These are phyloP conservation scores for Cicer yamashitae DNA, from an alignment of 306 rosid genomes.

Conservation along the genomic window DNA sequence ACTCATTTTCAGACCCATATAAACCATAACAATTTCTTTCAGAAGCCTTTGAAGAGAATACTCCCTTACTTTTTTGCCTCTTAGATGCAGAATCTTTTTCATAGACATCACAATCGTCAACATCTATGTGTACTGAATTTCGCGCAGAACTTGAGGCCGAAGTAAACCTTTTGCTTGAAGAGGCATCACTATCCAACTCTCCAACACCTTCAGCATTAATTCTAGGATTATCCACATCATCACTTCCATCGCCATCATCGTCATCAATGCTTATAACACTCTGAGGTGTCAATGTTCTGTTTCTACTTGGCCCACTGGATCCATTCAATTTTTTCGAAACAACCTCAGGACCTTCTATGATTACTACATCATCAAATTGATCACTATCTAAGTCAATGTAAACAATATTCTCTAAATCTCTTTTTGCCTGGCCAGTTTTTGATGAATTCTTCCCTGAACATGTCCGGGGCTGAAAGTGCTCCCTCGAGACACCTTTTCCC, in stretches of 20 bases:
- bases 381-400: conserved; percentile 75
- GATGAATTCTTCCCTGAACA: conserved; percentile 58
- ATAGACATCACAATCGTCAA: conserved; percentile 48
- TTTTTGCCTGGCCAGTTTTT: conserved; percentile 47
- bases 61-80: conserved; percentile 50
- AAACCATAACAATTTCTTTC: conserved; percentile 63
- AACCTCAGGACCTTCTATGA: conserved; percentile 57
- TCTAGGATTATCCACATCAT: conserved; percentile 45
- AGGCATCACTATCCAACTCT: conserved; percentile 82
- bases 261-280: conserved; percentile 71
- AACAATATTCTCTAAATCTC: conserved; percentile 52
- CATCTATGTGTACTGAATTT: conserved; percentile 46
- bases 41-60: conserved; percentile 46
- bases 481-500: conserved; percentile 56
- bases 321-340: conserved; percentile 42
- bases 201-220: conserved; percentile 56
- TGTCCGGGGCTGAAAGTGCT: conserved; percentile 52
- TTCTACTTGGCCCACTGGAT: conserved; percentile 50
- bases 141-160: conserved; percentile 41
- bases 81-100: conserved; percentile 53
- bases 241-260: conserved; percentile 66
- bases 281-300: conserved; percentile 43
- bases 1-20: conserved; percentile 48
- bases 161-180: conserved; percentile 62
- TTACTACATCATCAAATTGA: conserved; percentile 57